Evolutionary conservation across 2,329 filamentous ascomycete species (phyloP).

Genomic region (Pseudogymnoascus sp.): DNA sequence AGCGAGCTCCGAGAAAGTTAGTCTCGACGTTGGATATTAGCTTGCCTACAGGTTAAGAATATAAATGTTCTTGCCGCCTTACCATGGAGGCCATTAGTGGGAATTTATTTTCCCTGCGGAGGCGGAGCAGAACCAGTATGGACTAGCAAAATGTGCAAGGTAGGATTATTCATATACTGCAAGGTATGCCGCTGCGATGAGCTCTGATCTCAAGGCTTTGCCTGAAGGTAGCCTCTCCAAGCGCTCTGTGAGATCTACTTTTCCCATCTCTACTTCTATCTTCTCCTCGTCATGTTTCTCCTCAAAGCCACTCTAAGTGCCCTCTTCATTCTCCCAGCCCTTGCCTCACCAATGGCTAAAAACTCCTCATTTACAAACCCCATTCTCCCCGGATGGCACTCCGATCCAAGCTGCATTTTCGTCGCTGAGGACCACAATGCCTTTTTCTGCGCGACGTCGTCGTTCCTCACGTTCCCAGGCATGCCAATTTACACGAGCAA

Average conservation of each 20-base stretch:
- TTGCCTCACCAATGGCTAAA: neutral
- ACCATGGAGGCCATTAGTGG: neutral
- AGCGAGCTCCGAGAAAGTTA: neutral
- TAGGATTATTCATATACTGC: neutral
- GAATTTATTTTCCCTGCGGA: neutral
- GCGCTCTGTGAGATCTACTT: neutral
- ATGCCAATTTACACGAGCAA: constrained; percentile 45
- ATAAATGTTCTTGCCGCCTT: neutral
- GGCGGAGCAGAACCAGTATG: neutral
- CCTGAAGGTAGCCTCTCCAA: neutral
- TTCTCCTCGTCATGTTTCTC: neutral
- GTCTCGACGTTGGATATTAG: neutral
- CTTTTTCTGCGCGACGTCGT: constrained; percentile 44
- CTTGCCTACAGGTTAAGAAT: neutral
- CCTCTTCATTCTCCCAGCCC: neutral
- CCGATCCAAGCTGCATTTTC: constrained; percentile 40
- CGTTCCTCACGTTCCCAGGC: constrained; percentile 44
- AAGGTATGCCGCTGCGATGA: neutral
- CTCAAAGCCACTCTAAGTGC: neutral
- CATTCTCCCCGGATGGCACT: constrained; percentile 41
- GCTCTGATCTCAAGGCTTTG: neutral
- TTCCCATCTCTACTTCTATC: neutral
- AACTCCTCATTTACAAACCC: constrained; percentile 30
- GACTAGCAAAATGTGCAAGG: neutral
- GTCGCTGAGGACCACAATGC: constrained; percentile 33